A percentile compares a stretch with the other conserved stretches of the same genome.
Evolutionary conservation across 495 filamentous ascomycete genomes (phyloP).

Genomic region (Trichodelitschia bisporula): DNA sequence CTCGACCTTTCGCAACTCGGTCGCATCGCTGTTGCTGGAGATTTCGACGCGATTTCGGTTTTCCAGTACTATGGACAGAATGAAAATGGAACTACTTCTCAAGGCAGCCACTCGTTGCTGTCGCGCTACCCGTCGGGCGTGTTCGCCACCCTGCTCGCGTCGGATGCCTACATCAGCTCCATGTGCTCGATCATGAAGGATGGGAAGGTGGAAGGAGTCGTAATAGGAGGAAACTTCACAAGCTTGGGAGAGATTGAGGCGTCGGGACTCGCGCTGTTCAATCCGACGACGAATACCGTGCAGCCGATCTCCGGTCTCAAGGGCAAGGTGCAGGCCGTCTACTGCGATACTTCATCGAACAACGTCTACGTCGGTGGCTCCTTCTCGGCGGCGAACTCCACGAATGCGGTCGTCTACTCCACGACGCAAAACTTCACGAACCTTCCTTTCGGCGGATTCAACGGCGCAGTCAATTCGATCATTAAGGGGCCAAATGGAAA

Average conservation of each 20-base stretch:
- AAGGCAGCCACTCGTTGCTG: slow-evolving; percentile 63
- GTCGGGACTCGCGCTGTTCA: slow-evolving; percentile 55
- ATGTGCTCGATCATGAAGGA: slow-evolving; percentile 66
- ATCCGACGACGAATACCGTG: slow-evolving; percentile 39
- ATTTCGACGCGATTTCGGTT: slow-evolving; percentile 78
- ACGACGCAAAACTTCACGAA: slow-evolving; percentile 48
- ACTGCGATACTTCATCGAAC: slow-evolving; percentile 62
- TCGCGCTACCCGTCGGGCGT: slow-evolving; percentile 66
- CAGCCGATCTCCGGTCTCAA: slow-evolving; percentile 52
- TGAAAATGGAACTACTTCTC: slow-evolving; percentile 34
- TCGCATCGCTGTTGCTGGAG: slow-evolving; percentile 62
- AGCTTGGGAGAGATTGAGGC: slow-evolving; percentile 54
- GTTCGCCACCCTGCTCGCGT: slow-evolving; percentile 42
- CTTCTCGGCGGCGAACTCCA: slow-evolving; percentile 53
- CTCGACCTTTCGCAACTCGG: slow-evolving; percentile 66
- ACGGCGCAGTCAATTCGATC: slow-evolving; percentile 78
- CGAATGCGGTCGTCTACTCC: slow-evolving; percentile 73
- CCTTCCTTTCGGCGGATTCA: slow-evolving; percentile 79
- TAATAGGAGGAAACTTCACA: slow-evolving; percentile 93
- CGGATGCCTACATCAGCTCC: slow-evolving; percentile 60
- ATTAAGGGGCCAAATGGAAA: slow-evolving; percentile 51
- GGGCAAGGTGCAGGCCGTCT: slow-evolving; percentile 53
- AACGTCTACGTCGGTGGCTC: slow-evolving; percentile 79
- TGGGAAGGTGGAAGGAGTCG: slow-evolving; percentile 43
- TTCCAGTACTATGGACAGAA: slow-evolving; percentile 66